Evolutionary conservation across 805 yeast genomes (phyloP), one percentile per base, ranked within the genome.

Genomic region (Candida ascalaphidarum): DNA sequence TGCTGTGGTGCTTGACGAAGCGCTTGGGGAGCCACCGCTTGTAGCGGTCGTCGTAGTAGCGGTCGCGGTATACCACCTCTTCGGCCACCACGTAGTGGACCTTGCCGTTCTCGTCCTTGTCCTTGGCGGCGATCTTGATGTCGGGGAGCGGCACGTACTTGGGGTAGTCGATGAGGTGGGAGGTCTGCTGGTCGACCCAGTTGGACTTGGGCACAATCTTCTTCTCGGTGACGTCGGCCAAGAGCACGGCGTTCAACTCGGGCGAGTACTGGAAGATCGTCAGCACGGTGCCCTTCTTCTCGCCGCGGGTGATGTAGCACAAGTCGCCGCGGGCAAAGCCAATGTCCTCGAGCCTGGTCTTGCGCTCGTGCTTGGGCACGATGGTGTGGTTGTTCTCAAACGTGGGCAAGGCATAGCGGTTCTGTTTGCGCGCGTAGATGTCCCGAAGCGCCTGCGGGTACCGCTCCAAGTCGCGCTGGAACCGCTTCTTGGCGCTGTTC

Each of bases 11-110:
- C 37, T 70, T 71, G 15, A 88, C 84, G 41, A 74, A 72, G 54
- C 97, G 74, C 34, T 72, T 73, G 17, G 94, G 94, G 61, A 84
- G 57, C 67, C 79, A 71, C 44, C 65, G 65, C 48, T 77, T 78
- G 53, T 79, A 77, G 40, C 79, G 73, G 25, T 71, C 73, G 47
- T 86, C 95, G 52, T 71, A 89, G 48, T 81, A 79, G 28, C 62
- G 56, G 14, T 83, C 94, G 28, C 69, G 70, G 48, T 76, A 75
- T 17, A 67, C 74, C 12, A 89, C 48, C 25, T 76, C 74, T 42
- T 82, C 81, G 16, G 94, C 85, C 3, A 86, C 95, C 10, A 85
- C 81, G 23, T 83, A 78, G 41, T 68, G 71, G 24, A 68, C 56
- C 7, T 64, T 51, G 2, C 89, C 89, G 15, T 68, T 65, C 28